These are phyloP conservation scores for Spizellomyces sp. DNA, from an alignment of 192 early-diverging fungal genomes.

Conservation along the genomic window DNA sequence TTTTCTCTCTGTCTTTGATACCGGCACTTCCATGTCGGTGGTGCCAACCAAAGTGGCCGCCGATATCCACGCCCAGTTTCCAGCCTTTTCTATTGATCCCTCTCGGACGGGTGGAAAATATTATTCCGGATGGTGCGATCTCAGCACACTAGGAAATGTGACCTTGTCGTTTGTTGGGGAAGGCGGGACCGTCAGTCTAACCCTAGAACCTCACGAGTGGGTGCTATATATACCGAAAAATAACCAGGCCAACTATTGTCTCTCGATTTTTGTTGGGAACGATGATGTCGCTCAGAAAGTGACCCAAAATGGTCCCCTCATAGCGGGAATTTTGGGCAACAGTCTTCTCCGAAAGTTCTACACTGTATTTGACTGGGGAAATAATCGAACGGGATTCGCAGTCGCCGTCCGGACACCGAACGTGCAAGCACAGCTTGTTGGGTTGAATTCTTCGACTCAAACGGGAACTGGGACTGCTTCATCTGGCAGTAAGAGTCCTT, in stretches of 20 bases:
- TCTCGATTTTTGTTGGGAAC: conserved; percentile 6
- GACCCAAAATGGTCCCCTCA: not conserved
- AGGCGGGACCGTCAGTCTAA: conserved; percentile 3
- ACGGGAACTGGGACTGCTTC: not conserved
- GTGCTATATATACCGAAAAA: not conserved
- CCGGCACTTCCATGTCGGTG: conserved; percentile 20
- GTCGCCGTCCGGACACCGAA: conserved; percentile 4
- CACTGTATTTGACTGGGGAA: conserved; percentile 42
- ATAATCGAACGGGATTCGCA: conserved; percentile 34
- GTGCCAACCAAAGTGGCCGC: conserved; percentile 10
- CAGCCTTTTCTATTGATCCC: not conserved
- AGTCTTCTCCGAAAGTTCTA: conserved; percentile 41
- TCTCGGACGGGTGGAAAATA: not conserved
- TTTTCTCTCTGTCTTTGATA: conserved; percentile 32
- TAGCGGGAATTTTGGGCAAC: conserved; percentile 39
- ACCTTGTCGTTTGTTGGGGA: conserved; percentile 12
- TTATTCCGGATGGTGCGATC: not conserved
- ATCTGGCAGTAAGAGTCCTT: too few species aligned
- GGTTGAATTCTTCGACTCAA: not conserved
- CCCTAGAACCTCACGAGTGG: conserved; percentile 5
- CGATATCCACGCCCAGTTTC: not conserved
- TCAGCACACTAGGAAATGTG: not conserved
- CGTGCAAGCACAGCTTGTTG: conserved; percentile 2
- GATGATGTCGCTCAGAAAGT: conserved; percentile 1
- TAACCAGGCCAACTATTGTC: conserved; percentile 6